These are phyloP conservation scores for Ampelomyces quisqualis DNA, from an alignment of 2,329 filamentous ascomycete genomes.

Conservation along the genomic window DNA sequence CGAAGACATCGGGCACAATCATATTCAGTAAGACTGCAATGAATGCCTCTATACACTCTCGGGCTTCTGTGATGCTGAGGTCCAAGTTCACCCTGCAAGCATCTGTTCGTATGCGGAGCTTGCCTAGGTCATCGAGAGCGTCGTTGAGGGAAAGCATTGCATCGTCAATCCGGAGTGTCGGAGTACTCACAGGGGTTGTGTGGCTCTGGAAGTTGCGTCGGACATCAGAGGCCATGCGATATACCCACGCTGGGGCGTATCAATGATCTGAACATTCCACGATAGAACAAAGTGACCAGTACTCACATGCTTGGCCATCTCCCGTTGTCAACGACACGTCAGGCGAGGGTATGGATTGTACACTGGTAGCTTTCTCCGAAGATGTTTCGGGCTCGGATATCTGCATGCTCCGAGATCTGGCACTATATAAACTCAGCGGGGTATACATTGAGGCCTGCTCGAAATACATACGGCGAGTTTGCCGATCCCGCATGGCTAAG, in stretches of 20 bases:
- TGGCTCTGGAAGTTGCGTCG: slow-evolving; percentile 26
- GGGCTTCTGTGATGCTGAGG: slow-evolving; percentile 20
- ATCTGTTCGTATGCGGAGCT: slow-evolving; percentile 23
- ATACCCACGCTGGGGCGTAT: slow-evolving; percentile 28
- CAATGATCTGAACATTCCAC: background rate
- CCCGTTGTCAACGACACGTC: slow-evolving; percentile 12
- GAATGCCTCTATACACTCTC: slow-evolving; percentile 26
- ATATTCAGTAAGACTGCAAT: slow-evolving; percentile 13
- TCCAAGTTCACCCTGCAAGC: slow-evolving; percentile 11
- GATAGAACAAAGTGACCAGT: too few relatives aligned
- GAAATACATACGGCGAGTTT: slow-evolving; percentile 6
- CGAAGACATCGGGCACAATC: slow-evolving; percentile 24
- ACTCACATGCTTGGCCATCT: slow-evolving; percentile 27
- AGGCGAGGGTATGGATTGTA: slow-evolving; percentile 12
- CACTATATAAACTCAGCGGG: background rate
- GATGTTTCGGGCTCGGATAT: background rate
- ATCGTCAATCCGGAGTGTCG: slow-evolving; percentile 23
- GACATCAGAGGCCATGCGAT: slow-evolving; percentile 29
- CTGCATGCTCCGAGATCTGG: background rate
- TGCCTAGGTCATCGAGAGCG: slow-evolving; percentile 30
- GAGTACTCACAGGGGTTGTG: slow-evolving; percentile 21
- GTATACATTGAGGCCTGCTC: too few relatives aligned
- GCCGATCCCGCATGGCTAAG: slow-evolving; percentile 8
- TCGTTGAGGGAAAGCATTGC: slow-evolving; percentile 31
- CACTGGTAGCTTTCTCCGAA: background rate